A percentile compares a stretch with the other conserved stretches of the same genome.
These are phyloP conservation scores for Marchantia polymorpha DNA, from an alignment of 225 moss, liverwort and hornwort species.

Conservation along the genomic window DNA sequence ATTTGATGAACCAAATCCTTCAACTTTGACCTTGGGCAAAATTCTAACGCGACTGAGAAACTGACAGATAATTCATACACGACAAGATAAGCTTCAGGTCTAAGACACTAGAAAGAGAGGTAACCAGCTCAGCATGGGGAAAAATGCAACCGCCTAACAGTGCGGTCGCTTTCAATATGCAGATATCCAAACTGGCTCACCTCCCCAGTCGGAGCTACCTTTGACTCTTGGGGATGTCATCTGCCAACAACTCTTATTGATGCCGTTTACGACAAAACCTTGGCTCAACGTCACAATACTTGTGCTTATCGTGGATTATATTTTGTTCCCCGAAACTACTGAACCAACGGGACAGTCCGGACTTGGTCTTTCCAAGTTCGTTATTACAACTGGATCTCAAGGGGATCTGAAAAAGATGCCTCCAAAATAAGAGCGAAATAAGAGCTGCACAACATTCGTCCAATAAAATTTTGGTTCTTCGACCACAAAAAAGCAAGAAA, in stretches of 20 bases:
- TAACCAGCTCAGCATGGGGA: neutral
- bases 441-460: slow-evolving; percentile 5
- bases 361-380: slow-evolving; percentile 5
- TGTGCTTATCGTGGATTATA: neutral
- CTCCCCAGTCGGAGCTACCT: neutral
- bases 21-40: no score
- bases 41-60: neutral
- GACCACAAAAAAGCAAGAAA: slow-evolving; percentile 13
- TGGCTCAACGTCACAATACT: neutral
- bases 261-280: neutral
- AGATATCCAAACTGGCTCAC: neutral
- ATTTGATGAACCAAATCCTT: no score
- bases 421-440: neutral
- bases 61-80: neutral
- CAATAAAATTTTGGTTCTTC: neutral
- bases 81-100: neutral
- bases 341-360: neutral
- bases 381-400: slow-evolving; percentile 2
- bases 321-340: neutral
- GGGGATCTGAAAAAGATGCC: neutral
- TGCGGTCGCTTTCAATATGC: neutral
- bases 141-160: neutral
- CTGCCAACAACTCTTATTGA: neutral
- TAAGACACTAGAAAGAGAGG: neutral
- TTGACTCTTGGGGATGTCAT: neutral